Evolutionary conservation across 768 basidiomycete species (phyloP).

Genomic region (Pleurotus tuber-regium): DNA sequence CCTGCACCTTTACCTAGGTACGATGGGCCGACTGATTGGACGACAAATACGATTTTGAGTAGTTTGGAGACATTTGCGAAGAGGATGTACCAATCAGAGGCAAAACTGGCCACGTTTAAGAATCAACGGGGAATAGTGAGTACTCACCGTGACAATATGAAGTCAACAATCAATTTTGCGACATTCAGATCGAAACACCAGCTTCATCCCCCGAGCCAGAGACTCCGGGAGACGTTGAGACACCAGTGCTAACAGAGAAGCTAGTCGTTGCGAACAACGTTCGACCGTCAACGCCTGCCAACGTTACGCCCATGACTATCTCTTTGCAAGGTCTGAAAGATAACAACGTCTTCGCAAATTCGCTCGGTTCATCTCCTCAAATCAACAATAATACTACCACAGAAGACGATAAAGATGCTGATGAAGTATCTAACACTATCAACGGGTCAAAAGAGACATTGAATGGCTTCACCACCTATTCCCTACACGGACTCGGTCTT

Average conservation of each 20-base stretch:
- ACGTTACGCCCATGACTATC: constrained; percentile 28
- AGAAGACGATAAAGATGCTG: not conserved
- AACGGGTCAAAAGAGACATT: too few species aligned
- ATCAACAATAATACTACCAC: not conserved
- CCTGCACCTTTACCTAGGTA: constrained; percentile 46
- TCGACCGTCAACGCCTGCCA: not conserved
- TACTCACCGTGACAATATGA: not conserved
- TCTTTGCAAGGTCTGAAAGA: constrained; percentile 40
- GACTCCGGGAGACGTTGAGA: not conserved
- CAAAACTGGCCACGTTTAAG: constrained; percentile 34
- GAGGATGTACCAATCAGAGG: constrained; percentile 50
- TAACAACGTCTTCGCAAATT: constrained; percentile 23
- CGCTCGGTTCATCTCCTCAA: constrained; percentile 21
- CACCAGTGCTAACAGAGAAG: not conserved
- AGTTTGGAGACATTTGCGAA: constrained; percentile 43
- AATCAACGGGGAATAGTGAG: constrained; percentile 20
- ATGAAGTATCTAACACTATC: too few species aligned
- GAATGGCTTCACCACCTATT: too few species aligned
- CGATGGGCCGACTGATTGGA: constrained; percentile 48
- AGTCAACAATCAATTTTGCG: not conserved
- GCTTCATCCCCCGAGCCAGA: constrained; percentile 6
- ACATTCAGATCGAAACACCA: not conserved
- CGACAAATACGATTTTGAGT: constrained; percentile 49
- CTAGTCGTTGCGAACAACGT: not conserved
- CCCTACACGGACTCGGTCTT: not conserved